These are phyloP conservation scores for Musa balbisiana DNA, from an alignment of 202 grass and related monocot species.

Conservation along the genomic window DNA sequence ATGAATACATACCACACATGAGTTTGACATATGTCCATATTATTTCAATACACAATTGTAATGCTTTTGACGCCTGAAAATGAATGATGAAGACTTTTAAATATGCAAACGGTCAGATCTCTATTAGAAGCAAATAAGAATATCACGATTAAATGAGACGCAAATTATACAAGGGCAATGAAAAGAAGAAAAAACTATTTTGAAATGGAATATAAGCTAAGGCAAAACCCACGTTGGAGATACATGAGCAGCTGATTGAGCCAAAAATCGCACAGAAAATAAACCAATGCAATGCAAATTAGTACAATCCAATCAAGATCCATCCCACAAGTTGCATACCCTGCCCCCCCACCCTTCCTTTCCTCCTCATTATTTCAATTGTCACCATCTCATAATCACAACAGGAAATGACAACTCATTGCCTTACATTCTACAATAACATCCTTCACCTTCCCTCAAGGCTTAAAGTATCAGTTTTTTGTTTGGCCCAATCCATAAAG, in stretches of 20 bases:
- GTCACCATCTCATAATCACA: too few species aligned
- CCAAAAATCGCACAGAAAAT: too few species aligned
- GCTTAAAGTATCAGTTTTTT: too few species aligned
- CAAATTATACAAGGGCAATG: background rate
- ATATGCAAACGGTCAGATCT: background rate
- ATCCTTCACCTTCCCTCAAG: too few species aligned
- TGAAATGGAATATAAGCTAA: background rate
- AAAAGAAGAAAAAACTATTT: background rate
- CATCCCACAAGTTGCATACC: background rate
- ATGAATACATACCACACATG: slow-evolving; percentile 23
- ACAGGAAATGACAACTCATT: too few species aligned
- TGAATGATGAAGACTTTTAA: background rate
- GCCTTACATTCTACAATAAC: too few species aligned
- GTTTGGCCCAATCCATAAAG: too few species aligned
- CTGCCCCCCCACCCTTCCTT: background rate
- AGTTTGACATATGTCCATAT: slow-evolving; percentile 33
- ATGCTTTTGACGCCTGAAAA: slow-evolving; percentile 48
- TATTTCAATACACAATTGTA: slow-evolving; percentile 53
- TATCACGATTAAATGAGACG: background rate
- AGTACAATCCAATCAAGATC: too few species aligned
- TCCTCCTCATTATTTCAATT: too few species aligned
- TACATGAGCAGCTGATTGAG: too few species aligned
- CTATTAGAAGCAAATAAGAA: background rate
- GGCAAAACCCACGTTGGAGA: too few species aligned
- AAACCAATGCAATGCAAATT: too few species aligned